A percentile compares a stretch with the other conserved stretches of the same genome.
These are phyloP conservation scores for Aspergillus persii DNA, from an alignment of 2,329 filamentous ascomycete species.

Conservation along the genomic window DNA sequence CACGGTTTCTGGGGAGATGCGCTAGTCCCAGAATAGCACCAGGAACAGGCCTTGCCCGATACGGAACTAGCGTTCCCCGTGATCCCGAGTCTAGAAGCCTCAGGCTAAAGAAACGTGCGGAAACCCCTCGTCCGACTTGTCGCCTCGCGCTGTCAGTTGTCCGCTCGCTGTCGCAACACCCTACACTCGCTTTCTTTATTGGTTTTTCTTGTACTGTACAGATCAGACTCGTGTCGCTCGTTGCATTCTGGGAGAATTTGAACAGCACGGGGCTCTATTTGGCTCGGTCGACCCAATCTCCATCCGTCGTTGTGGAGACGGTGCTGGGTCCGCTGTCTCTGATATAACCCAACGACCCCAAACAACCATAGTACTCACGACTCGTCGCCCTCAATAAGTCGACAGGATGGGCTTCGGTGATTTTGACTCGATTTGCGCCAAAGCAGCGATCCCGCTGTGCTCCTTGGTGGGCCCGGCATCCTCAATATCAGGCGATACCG, in stretches of 20 bases:
- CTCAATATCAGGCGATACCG: slow-evolving; percentile 65
- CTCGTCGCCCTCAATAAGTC: not conserved
- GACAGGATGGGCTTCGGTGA: slow-evolving; percentile 74
- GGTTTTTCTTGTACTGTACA: not conserved
- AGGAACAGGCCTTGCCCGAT: slow-evolving; percentile 14
- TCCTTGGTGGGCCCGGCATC: slow-evolving; percentile 69
- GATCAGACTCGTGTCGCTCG: not conserved
- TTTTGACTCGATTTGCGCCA: slow-evolving; percentile 81
- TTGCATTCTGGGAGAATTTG: not conserved
- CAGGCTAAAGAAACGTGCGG: slow-evolving; percentile 2
- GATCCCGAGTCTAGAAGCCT: slow-evolving; percentile 21
- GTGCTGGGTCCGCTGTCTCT: slow-evolving; percentile 17
- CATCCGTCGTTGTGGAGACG: slow-evolving; percentile 36
- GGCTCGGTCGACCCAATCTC: slow-evolving; percentile 18
- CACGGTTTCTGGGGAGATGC: slow-evolving; percentile 7
- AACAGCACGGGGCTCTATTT: slow-evolving; percentile 8
- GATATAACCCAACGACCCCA: slow-evolving; percentile 20
- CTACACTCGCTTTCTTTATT: not conserved
- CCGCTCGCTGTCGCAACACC: not conserved
- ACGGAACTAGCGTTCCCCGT: slow-evolving; percentile 23
- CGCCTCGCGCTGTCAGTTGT: not conserved
- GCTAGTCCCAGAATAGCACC: slow-evolving; percentile 22
- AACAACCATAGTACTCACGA: slow-evolving; percentile 47
- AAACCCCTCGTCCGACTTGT: slow-evolving; percentile 6
- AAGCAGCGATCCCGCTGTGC: slow-evolving; percentile 83